A percentile compares a stretch with the other conserved stretches of the same genome.
Conservation (phyloP, 192 early-diverging fungal genomes). For the Entomortierella beljakovae region DNA sequence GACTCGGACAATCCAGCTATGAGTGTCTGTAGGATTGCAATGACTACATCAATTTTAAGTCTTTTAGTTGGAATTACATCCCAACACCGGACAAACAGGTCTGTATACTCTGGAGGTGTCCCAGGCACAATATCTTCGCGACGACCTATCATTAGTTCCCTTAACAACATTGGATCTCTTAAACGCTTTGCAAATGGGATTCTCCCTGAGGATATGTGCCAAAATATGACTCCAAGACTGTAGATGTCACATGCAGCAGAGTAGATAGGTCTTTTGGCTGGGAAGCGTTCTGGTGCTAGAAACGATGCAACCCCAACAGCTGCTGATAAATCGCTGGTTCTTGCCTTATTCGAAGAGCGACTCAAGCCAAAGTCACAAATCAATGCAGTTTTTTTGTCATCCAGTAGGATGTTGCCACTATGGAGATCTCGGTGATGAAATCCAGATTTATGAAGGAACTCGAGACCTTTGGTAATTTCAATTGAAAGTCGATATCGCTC, state of each 20-base stretch:
- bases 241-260: conserved; percentile 55
- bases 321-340: conserved; percentile 28
- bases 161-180: conserved; percentile 37
- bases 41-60: conserved; percentile 53
- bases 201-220: conserved; percentile 58
- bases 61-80: conserved; percentile 43
- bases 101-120: conserved; percentile 48
- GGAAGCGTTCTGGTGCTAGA: conserved; percentile 46
- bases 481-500: conserved; percentile 52
- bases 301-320: conserved; percentile 48
- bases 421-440: conserved; percentile 60
- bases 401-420: conserved; percentile 57
- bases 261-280: conserved; percentile 38
- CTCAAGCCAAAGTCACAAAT: conserved; percentile 54
- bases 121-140: conserved; percentile 55
- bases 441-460: conserved; percentile 55
- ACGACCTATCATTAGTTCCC: conserved; percentile 46
- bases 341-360: conserved; percentile 32
- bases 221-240: conserved; percentile 59
- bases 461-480: conserved; percentile 54
- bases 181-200: conserved; percentile 54
- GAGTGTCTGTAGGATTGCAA: conserved; percentile 47
- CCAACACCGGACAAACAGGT: conserved; percentile 56
- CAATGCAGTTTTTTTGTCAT: conserved; percentile 51
- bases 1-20: conserved; percentile 40